A percentile compares a stretch with the other conserved stretches of the same genome.
These are phyloP conservation scores for Citrus glauca DNA, from an alignment of 345 rosid species.

Conservation along the genomic window DNA sequence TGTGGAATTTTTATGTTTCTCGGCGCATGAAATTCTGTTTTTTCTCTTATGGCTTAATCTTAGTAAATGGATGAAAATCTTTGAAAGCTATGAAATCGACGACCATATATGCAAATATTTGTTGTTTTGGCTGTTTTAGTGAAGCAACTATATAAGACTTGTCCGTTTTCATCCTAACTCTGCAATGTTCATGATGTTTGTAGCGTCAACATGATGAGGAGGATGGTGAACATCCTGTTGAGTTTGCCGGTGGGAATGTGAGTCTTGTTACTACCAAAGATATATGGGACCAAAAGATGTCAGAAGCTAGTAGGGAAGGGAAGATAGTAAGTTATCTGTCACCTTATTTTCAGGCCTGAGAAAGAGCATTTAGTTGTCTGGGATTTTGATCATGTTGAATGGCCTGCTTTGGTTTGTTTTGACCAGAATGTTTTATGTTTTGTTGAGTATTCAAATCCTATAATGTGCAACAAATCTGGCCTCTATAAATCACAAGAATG, in stretches of 20 bases:
- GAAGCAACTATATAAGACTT: not conserved
- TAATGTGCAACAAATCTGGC: not conserved
- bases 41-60: not conserved
- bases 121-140: not conserved
- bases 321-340: conserved; percentile 44
- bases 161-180: not conserved
- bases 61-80: not conserved
- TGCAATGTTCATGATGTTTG: conserved; percentile 9
- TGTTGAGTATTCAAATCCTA: not conserved
- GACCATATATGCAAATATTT: not conserved
- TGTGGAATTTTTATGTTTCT: not conserved
- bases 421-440: not conserved
- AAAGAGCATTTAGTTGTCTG: not conserved
- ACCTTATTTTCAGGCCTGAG: not conserved
- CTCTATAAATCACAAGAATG: not conserved
- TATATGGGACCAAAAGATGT: conserved; percentile 65
- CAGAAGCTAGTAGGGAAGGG: conserved; percentile 66
- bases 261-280: conserved; percentile 56
- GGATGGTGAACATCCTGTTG: conserved; percentile 39
- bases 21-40: not conserved
- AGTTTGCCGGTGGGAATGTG: conserved; percentile 61
- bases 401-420: not conserved
- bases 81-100: not conserved
- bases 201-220: conserved; percentile 31
- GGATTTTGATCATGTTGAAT: conserved; percentile 1